Evolutionary conservation across 352 stramenopile species (phyloP).

Genomic region (Pythium dissotocum): DNA sequence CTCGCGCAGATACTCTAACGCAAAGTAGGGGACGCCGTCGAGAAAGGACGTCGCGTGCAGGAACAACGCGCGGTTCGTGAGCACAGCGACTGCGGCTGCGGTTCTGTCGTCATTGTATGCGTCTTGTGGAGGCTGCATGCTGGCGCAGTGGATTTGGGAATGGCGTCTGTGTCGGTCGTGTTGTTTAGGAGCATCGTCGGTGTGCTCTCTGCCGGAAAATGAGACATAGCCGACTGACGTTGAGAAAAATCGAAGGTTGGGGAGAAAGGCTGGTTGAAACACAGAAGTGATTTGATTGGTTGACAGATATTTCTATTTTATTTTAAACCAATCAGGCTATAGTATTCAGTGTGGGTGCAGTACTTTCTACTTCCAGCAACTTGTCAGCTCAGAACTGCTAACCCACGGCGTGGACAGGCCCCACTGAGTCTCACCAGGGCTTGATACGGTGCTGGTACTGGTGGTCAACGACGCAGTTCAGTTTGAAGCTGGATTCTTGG

Average conservation of each 20-base stretch:
- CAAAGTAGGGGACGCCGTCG: neutral
- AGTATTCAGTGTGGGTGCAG: neutral
- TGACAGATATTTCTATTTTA: neutral
- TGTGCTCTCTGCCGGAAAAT: neutral
- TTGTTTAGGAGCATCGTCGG: too few relatives aligned
- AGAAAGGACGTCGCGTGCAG: neutral
- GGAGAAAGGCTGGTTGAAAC: neutral
- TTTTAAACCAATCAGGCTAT: neutral
- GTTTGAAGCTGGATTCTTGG: too few relatives aligned
- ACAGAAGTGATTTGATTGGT: neutral
- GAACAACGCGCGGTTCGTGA: slow-evolving; percentile 7
- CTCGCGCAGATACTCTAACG: neutral
- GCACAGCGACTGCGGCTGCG: neutral
- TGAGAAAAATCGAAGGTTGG: neutral
- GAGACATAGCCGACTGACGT: neutral
- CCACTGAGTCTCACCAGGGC: too few relatives aligned
- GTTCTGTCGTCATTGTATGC: neutral
- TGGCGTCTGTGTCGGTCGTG: neutral
- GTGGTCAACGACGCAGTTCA: too few relatives aligned
- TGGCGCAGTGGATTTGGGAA: neutral
- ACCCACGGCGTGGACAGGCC: too few relatives aligned
- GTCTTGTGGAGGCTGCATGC: neutral
- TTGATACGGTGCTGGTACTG: too few relatives aligned
- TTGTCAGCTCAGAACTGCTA: too few relatives aligned
- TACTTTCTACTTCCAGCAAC: too few relatives aligned